phyloP scores from a whole-genome alignment of 2,329 filamentous ascomycete genomes.

The Pezizomycotina sp. region DNA sequence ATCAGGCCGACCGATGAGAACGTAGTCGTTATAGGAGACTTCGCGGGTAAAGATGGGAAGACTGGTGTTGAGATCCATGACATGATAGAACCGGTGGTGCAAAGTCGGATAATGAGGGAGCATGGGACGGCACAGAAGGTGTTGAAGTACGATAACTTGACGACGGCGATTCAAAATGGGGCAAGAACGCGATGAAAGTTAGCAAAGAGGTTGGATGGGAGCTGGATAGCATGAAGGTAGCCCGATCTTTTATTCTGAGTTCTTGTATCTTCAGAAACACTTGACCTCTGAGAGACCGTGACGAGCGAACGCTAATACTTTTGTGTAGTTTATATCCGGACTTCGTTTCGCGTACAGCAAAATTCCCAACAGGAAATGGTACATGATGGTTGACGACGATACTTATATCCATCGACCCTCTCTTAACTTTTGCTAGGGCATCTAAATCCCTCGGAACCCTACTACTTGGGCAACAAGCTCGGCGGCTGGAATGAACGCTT shows the following conservation, averaged over 20 bases:
- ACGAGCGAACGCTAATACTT: too few species aligned
- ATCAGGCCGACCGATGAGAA: slow-evolving; percentile 1
- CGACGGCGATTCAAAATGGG: neutral
- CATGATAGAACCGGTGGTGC: neutral
- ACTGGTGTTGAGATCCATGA: neutral
- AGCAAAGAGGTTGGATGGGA: too few species aligned
- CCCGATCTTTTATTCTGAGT: too few species aligned
- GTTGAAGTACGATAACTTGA: slow-evolving; percentile 1
- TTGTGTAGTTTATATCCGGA: too few species aligned
- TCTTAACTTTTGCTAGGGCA: slow-evolving; percentile 36
- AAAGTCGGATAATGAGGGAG: neutral
- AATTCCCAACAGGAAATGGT: too few species aligned
- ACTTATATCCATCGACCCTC: too few species aligned
- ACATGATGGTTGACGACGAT: too few species aligned
- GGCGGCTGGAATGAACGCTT: slow-evolving; percentile 41
- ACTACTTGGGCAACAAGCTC: slow-evolving; percentile 42
- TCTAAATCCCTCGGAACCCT: slow-evolving; percentile 33
- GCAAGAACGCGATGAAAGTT: too few species aligned
- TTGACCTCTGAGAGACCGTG: too few species aligned
- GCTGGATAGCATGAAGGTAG: too few species aligned
- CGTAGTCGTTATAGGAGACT: neutral
- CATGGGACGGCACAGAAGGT: neutral
- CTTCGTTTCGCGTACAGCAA: too few species aligned
- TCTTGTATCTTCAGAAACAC: too few species aligned
- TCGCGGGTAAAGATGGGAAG: neutral